Evolutionary conservation across 352 stramenopile genomes (phyloP).

Genomic region (Globisporangium middletonii): DNA sequence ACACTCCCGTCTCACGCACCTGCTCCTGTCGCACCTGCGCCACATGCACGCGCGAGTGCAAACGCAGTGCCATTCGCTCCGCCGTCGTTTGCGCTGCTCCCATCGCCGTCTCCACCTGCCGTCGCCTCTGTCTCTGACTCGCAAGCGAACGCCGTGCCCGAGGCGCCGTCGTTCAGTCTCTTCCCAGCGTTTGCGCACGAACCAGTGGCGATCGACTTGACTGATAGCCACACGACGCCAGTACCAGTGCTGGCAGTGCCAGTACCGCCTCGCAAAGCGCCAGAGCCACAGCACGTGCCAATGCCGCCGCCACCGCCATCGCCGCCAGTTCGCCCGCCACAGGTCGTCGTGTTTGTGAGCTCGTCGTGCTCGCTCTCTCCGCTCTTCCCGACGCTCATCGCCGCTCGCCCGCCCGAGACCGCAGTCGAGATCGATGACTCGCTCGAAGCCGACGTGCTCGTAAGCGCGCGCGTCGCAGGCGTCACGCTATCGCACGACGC

Average conservation of each 20-base stretch:
- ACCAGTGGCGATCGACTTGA: constrained; percentile 2
- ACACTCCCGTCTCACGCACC: too few relatives aligned
- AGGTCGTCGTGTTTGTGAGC: constrained; percentile 23
- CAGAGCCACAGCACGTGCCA: not conserved
- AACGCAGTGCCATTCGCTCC: not conserved
- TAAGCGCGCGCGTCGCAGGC: constrained; percentile 33
- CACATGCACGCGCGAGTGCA: not conserved
- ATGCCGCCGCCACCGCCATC: not conserved
- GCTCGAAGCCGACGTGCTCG: constrained; percentile 39
- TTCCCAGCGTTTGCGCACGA: constrained; percentile 4
- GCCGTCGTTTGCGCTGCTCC: not conserved
- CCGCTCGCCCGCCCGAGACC: constrained; percentile 9
- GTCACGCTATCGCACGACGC: constrained; percentile 19
- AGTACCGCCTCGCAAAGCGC: too few relatives aligned
- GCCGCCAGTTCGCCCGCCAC: not conserved
- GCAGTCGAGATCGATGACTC: constrained; percentile 31
- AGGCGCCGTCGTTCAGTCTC: constrained; percentile 20
- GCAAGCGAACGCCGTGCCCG: constrained; percentile 10
- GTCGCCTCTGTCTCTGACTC: not conserved
- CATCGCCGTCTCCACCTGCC: not conserved
- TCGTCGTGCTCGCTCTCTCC: constrained; percentile 22
- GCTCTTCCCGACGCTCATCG: constrained; percentile 19
- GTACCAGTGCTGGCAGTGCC: not conserved
- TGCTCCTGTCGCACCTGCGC: too few relatives aligned
- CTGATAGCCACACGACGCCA: not conserved